Conservation (phyloP, 1,139 yeast species). For the Yamadazyma oceani region DNA sequence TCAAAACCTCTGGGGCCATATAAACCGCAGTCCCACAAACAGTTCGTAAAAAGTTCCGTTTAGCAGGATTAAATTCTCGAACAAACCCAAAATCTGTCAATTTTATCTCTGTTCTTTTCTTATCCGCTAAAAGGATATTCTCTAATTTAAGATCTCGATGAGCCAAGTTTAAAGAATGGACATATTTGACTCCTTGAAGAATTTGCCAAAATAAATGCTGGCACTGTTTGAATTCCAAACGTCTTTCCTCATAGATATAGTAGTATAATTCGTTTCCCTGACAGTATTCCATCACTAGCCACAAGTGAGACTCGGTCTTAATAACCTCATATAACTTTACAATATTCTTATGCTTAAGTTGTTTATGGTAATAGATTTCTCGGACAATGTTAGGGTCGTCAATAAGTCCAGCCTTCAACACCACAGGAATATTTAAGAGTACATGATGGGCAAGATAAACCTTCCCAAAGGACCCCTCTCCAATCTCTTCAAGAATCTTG, state of each 20-base stretch:
- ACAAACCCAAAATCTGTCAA: constrained; percentile 94
- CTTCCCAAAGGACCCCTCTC: constrained; percentile 91
- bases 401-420: constrained; percentile 80
- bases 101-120: constrained; percentile 57
- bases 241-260: constrained; percentile 57
- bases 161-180: constrained; percentile 78
- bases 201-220: constrained; percentile 72
- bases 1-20: constrained; percentile 92
- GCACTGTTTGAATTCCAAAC: constrained; percentile 56
- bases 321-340: constrained; percentile 85
- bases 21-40: constrained; percentile 94
- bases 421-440: constrained; percentile 73
- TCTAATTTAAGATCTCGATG: constrained; percentile 91
- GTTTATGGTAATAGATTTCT: constrained; percentile 86
- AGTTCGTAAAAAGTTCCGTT: constrained; percentile 64
- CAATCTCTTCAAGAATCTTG: constrained; percentile 66
- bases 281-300: constrained; percentile 90
- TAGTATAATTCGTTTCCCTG: constrained; percentile 86
- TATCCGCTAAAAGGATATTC: constrained; percentile 74
- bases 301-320: constrained; percentile 73
- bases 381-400: constrained; percentile 87
- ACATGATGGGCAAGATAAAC: constrained; percentile 82
- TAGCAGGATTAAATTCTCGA: constrained; percentile 62
- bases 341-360: constrained; percentile 79
- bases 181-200: constrained; percentile 78